These are phyloP conservation scores for Macrolepiota fuliginosa DNA, from an alignment of 768 basidiomycete genomes.

Conservation along the genomic window DNA sequence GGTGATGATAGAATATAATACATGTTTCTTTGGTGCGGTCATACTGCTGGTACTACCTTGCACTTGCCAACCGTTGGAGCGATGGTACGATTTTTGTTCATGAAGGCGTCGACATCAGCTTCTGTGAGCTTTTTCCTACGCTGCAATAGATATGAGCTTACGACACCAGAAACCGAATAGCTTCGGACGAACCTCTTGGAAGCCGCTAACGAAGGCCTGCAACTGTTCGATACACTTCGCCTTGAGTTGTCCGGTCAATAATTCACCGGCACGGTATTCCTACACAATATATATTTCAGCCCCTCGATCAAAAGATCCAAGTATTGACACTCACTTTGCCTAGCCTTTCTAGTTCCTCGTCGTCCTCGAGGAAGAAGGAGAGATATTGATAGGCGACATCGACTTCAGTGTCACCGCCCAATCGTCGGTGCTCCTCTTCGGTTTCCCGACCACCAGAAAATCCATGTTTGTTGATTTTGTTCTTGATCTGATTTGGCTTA, in stretches of 20 bases:
- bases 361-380: conserved; percentile 93
- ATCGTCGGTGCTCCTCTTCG: conserved; percentile 87
- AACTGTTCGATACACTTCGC: conserved; percentile 79
- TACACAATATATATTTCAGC: conserved; percentile 26
- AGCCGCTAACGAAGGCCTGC: conserved; percentile 79
- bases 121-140: conserved; percentile 80
- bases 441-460: conserved; percentile 96
- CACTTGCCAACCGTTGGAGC: conserved; percentile 48
- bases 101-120: conserved; percentile 69
- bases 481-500: conserved; percentile 90
- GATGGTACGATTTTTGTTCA: conserved; percentile 80
- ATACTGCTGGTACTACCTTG: conserved; percentile 14
- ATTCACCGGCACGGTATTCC: conserved; percentile 88
- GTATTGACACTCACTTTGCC: conserved; percentile 61
- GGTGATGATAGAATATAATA: not conserved
- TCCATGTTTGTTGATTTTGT: conserved; percentile 94
- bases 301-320: not conserved
- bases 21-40: not conserved
- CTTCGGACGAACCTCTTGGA: conserved; percentile 61
- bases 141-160: conserved; percentile 35
- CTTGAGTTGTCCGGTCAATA: conserved; percentile 92
- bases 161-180: conserved; percentile 1
- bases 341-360: conserved; percentile 76
- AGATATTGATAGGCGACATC: conserved; percentile 96
- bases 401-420: conserved; percentile 92